These are phyloP conservation scores for Lentinula raphanica DNA, from an alignment of 768 basidiomycete species.

Conservation along the genomic window DNA sequence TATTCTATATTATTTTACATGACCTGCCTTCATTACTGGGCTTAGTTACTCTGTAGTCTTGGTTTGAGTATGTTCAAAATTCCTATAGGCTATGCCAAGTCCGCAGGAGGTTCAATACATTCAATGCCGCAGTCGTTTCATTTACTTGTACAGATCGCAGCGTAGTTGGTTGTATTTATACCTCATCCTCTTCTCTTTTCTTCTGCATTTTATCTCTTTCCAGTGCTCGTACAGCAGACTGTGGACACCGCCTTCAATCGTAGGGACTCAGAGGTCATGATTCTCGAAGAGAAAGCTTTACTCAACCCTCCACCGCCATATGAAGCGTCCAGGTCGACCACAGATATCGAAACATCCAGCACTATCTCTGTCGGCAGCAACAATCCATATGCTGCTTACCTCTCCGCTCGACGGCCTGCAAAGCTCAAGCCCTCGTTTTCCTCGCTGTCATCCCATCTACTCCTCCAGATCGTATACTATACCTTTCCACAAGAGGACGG, in stretches of 20 bases:
- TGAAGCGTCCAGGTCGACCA: neutral
- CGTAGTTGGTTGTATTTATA: neutral
- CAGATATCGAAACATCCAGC: neutral
- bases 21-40: neutral
- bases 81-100: no score
- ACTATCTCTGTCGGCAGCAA: neutral
- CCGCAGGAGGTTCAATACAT: neutral
- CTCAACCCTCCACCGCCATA: slow-evolving; percentile 4
- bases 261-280: neutral
- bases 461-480: slow-evolving; percentile 64
- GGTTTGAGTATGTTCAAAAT: no score
- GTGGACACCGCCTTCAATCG: no score
- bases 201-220: no score
- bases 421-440: slow-evolving; percentile 14
- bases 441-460: slow-evolving; percentile 53
- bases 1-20: neutral
- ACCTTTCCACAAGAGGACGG: slow-evolving; percentile 47
- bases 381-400: slow-evolving; percentile 5
- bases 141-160: neutral
- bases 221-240: no score
- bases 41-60: neutral
- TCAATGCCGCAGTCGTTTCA: neutral
- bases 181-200: no score
- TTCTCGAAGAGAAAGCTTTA: slow-evolving; percentile 5
- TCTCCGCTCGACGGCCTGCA: neutral